Conservation (phyloP, 139 green algal species). For the Volvox africanus region DNA sequence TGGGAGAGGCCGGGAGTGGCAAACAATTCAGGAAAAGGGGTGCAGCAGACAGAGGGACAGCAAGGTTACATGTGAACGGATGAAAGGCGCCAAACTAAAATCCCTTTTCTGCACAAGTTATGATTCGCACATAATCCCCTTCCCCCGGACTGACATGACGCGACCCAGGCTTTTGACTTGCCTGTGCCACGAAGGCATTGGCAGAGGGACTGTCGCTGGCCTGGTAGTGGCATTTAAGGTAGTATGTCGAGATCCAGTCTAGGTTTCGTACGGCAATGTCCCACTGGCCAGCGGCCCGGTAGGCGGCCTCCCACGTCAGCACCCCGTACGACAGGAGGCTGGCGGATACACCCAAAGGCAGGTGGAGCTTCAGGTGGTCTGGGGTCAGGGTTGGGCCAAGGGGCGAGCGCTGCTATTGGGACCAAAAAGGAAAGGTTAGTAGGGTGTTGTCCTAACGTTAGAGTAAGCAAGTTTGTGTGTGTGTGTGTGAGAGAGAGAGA, state of each 20-base stretch:
- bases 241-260: constrained; percentile 24
- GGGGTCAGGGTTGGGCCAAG: background rate
- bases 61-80: too few relatives aligned
- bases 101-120: too few relatives aligned
- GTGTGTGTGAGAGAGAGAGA: too few relatives aligned
- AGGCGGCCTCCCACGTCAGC: constrained; percentile 26
- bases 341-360: constrained; percentile 28
- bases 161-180: background rate
- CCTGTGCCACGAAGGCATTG: constrained; percentile 41
- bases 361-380: constrained; percentile 50
- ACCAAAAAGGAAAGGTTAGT: background rate
- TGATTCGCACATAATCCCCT: too few relatives aligned
- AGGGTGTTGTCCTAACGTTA: too few relatives aligned
- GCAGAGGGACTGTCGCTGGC: constrained; percentile 9
- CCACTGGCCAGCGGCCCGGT: constrained; percentile 28
- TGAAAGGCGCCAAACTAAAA: too few relatives aligned
- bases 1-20: too few relatives aligned
- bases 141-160: too few relatives aligned
- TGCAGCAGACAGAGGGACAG: too few relatives aligned
- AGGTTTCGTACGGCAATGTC: constrained; percentile 36
- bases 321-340: constrained; percentile 17
- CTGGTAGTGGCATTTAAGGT: constrained; percentile 33
- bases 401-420: background rate
- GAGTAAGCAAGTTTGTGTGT: too few relatives aligned
- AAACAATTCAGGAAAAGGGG: too few relatives aligned